Evolutionary conservation across 179 eudicot species (phyloP), one percentile per base, ranked within the genome.

Genomic region (Silene noctiflora): DNA sequence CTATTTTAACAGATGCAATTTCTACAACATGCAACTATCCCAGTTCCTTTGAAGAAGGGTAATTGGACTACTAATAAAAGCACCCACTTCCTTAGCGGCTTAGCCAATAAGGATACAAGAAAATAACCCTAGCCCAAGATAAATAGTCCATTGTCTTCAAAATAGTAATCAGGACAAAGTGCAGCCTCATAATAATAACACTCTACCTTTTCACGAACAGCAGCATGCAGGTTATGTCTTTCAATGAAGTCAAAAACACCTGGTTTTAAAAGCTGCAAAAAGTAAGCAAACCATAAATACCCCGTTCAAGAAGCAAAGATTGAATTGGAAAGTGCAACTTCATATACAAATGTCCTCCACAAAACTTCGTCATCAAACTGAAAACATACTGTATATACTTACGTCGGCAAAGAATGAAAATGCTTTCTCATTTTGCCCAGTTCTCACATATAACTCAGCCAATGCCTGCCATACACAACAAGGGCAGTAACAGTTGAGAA

Each of bases 221-320:
- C 83, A 69, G 90, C 92, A 81, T 94, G 97, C 82, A 94, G 79
- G 74, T 84, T 87, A 83, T 94, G 97, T 74, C 89, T 92, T 74
- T 94, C 98, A 60, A 94, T 91, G 88, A 94, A 94, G 84, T 94
- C 94, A 81, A 92, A 94, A 78, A 94, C 81, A 75, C 89, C 91
- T 29, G 97, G 91, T 84, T 92, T 94, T 91, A 87, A 78, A 77
- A 94, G 93, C 98, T 94, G 95, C 67, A 84, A 67, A 71, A 77
- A 44, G 11, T 56, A 58, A 76, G 75, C 21, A 67, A 60, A 74
- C 35, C 71, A 60, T 3, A 61, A 33, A 73, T 25, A 53, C 20
- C 72, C 53, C 11, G 39, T 64, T 42, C 20, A 33, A 42, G 67
- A 71, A 69, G 29, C 31, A 13, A 58, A 55, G 13, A 65, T 53